Percentiles rank a stretch among this genome's conserved stretches.
These are phyloP conservation scores for Excoecaria cochinchinensis DNA, from an alignment of 345 rosid genomes.

Conservation along the genomic window DNA sequence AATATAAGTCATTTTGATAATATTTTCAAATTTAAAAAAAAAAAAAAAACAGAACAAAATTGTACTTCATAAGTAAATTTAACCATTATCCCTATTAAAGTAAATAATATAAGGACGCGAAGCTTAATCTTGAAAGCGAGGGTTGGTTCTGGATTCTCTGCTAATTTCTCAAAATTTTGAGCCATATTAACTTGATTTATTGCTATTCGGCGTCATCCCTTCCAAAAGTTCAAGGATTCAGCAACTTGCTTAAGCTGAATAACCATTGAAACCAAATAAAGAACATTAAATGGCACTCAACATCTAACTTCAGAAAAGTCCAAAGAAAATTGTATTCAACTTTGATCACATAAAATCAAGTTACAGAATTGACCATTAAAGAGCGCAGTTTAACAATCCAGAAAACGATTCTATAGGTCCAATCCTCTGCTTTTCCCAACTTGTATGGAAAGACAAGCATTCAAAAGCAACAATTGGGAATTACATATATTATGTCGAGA, in stretches of 20 bases:
- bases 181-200: too few species aligned
- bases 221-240: neutral
- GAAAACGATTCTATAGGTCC: neutral
- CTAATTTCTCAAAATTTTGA: too few species aligned
- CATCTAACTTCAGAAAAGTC: neutral
- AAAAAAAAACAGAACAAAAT: too few species aligned
- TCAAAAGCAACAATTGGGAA: neutral
- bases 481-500: neutral
- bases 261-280: neutral
- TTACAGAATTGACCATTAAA: neutral
- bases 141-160: too few species aligned
- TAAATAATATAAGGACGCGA: too few species aligned
- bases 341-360: neutral
- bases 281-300: neutral
- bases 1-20: too few species aligned
- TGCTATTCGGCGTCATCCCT: too few species aligned
- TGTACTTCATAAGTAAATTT: too few species aligned
- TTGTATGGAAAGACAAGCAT: neutral
- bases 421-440: constrained; percentile 5
- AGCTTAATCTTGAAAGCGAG: too few species aligned
- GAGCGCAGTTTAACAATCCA: neutral
- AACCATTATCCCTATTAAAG: too few species aligned
- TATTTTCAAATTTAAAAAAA: too few species aligned
- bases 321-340: neutral
- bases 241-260: neutral